A percentile compares a stretch with the other conserved stretches of the same genome.
Conservation (phyloP, 495 filamentous ascomycete species). For the Trichoderma gamsii region DNA sequence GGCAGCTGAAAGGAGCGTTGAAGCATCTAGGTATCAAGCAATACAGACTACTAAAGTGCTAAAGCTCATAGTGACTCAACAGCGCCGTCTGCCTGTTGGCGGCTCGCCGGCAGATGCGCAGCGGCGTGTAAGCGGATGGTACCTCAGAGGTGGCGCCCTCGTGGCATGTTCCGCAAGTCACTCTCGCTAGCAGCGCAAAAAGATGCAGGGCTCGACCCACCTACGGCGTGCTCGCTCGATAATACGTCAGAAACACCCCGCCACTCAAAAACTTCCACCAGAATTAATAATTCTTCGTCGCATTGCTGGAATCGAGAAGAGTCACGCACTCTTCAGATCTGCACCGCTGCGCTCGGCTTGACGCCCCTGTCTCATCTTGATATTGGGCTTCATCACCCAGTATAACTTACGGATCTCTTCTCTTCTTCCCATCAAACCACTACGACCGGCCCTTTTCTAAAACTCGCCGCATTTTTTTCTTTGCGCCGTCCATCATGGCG, state of each 20-base stretch:
- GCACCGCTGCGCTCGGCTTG: neutral
- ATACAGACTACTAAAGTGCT: no score
- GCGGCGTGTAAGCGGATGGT: no score
- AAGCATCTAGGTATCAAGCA: no score
- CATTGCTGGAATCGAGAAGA: neutral
- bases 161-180: no score
- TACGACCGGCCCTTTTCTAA: neutral
- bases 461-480: no score
- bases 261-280: slow-evolving; percentile 14
- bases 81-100: no score
- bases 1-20: no score
- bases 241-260: slow-evolving; percentile 10
- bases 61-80: no score
- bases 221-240: neutral
- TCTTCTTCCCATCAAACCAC: neutral
- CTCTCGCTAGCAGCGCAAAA: neutral
- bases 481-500: slow-evolving; percentile 38
- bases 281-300: slow-evolving; percentile 8
- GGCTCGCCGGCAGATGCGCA: no score
- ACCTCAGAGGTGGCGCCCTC: no score
- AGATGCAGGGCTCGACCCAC: slow-evolving; percentile 10
- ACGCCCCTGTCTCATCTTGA: neutral
- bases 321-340: neutral
- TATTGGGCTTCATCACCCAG: neutral
- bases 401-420: neutral